Evolutionary conservation across 2,329 filamentous ascomycete genomes (phyloP).

Genomic region (Periglandula ipomoeae): DNA sequence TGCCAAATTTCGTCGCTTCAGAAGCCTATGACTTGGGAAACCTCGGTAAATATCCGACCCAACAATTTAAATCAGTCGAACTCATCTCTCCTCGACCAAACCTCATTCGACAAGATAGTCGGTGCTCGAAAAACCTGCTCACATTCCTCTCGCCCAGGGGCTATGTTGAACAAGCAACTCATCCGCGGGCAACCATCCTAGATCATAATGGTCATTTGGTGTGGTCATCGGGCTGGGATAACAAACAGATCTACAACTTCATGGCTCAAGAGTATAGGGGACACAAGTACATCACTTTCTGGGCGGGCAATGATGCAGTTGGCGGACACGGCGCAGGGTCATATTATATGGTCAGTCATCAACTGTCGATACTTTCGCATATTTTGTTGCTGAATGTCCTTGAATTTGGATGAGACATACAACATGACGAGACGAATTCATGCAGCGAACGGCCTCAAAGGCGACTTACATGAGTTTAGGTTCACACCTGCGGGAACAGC

Average conservation of each 20-base stretch:
- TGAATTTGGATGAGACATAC: constrained; percentile 8
- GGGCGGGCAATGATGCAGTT: constrained; percentile 29
- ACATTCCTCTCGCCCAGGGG: constrained; percentile 25
- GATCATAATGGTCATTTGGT: constrained; percentile 30
- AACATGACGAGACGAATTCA: constrained; percentile 3
- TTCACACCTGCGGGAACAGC: constrained; percentile 27
- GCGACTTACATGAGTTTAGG: constrained; percentile 31
- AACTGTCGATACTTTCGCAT: not conserved
- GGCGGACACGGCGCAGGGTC: constrained; percentile 33
- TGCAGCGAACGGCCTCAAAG: constrained; percentile 9
- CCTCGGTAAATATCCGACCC: constrained; percentile 17
- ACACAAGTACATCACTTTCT: constrained; percentile 13
- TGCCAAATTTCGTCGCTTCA: constrained; percentile 5
- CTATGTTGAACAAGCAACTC: constrained; percentile 17
- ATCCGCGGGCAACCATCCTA: constrained; percentile 29
- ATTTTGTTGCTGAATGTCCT: not conserved
- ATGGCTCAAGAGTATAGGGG: constrained; percentile 12
- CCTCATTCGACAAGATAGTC: constrained; percentile 14
- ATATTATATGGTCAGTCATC: constrained; percentile 32
- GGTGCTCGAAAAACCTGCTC: constrained; percentile 24
- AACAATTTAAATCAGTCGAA: constrained; percentile 11
- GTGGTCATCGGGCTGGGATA: constrained; percentile 21
- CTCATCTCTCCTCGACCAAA: constrained; percentile 19
- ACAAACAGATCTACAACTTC: constrained; percentile 17
- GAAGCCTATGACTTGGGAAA: constrained; percentile 15